Evolutionary conservation across 2,329 filamentous ascomycete species (phyloP).

Genomic region (Alternaria infectoria): DNA sequence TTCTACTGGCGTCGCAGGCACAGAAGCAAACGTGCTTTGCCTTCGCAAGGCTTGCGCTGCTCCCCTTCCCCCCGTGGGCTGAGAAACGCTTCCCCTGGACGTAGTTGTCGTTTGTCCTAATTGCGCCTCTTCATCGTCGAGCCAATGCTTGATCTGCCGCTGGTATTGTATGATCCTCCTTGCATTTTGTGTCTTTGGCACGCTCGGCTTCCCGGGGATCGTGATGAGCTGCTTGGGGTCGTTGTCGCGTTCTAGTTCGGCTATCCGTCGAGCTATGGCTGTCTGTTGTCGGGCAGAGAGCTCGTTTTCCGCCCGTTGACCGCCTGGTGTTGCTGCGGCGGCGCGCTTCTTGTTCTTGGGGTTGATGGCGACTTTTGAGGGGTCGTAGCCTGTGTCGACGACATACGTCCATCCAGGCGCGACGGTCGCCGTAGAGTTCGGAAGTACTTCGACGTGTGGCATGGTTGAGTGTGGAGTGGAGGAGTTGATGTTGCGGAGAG

Average conservation of each 20-base stretch:
- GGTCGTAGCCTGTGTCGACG: constrained; percentile 70
- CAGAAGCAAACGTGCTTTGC: constrained; percentile 32
- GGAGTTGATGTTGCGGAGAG: constrained; percentile 7
- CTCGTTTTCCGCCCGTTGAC: constrained; percentile 58
- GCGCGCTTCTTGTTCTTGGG: constrained; percentile 71
- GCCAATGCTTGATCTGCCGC: constrained; percentile 82
- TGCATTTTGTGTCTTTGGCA: constrained; percentile 64
- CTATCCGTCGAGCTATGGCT: constrained; percentile 80
- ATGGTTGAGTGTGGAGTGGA: constrained; percentile 46
- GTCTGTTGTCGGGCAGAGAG: constrained; percentile 82
- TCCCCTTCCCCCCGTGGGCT: constrained; percentile 19
- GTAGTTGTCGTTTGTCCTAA: constrained; percentile 53
- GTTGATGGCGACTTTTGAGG: constrained; percentile 60
- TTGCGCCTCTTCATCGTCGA: constrained; percentile 78
- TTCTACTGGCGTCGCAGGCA: constrained; percentile 36
- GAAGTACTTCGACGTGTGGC: constrained; percentile 82
- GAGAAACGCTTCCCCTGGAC: constrained; percentile 9
- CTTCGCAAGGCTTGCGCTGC: constrained; percentile 25
- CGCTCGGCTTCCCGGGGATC: constrained; percentile 38
- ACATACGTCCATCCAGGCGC: constrained; percentile 95
- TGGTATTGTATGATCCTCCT: constrained; percentile 79
- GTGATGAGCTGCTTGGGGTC: constrained; percentile 59
- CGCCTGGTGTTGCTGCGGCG: constrained; percentile 49
- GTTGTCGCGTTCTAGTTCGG: constrained; percentile 78
- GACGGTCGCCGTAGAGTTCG: constrained; percentile 68